Evolutionary conservation across 352 stramenopile species (phyloP), one percentile per base, ranked within the genome.

Genomic region (Globisporangium spinosum): DNA sequence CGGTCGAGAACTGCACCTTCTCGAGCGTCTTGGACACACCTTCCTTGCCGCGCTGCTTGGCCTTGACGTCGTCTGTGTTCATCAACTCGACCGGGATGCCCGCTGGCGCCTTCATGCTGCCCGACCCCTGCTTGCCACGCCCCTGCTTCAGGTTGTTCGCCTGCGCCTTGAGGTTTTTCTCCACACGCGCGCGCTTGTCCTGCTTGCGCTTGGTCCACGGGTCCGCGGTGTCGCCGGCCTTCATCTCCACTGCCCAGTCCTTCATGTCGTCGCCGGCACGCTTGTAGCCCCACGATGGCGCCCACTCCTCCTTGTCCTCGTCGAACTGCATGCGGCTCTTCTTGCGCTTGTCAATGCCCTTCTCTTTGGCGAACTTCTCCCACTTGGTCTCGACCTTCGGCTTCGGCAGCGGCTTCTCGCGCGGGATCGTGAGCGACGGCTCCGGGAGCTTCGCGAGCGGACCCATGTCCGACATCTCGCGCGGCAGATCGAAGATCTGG

Each of bases 351-450:
- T 95, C 82, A 72, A 99, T 99, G 65, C 97, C 97, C 81, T 99
- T 98, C 68, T 98, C 89, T 72, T 97, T 94, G 32, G 97, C 97
- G 78, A 99, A 99, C 74, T 98, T 97, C 81, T 99, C 97, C 98
- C 98, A 99, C 77, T 96, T 98, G 13, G 98, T 99, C 77, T 98
- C 93, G 70, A 96, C 78, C 82, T 99, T 99, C 38, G 84, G 85
- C 74, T 95, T 96, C 0, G 90, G 91, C 62, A 97, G 69, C 34
- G 91, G 91, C 71, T 97, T 98, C 62, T 95, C 88, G 40, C 93
- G 83, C 56, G 93, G 93, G 47, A 98, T 83, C 20, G 79, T 66
- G 32, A 87, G 88, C 67, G 82, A 69, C 10, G 81, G 80, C 43
- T 60, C 73, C 1, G 92, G 90, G 56, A 97, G 79, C 64, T 88